Conservation (phyloP, 2,329 filamentous ascomycete genomes). For the Juglanconis sp. region DNA sequence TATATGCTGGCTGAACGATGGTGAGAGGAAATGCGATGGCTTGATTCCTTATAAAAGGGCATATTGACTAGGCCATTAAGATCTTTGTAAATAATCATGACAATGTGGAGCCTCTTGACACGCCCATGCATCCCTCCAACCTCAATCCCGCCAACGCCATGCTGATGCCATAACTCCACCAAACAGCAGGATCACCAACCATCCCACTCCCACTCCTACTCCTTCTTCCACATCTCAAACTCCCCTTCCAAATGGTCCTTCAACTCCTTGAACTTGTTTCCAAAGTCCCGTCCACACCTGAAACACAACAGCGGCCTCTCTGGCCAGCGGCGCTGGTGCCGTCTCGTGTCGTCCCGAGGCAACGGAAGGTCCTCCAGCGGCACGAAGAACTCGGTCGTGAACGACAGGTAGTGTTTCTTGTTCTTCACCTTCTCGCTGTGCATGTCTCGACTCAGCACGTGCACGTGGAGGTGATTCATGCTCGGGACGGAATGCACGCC, state of each 20-base stretch:
- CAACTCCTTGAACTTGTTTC: conserved; percentile 68
- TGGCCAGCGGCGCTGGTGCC: conserved; percentile 58
- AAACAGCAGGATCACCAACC: neutral
- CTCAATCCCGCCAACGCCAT: conserved; percentile 12
- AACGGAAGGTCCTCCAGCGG: conserved; percentile 77
- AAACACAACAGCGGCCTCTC: conserved; percentile 72
- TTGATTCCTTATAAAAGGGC: neutral
- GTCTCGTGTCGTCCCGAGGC: conserved; percentile 58
- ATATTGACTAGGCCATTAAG: neutral
- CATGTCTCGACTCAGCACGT: conserved; percentile 80
- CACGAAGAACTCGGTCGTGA: conserved; percentile 81
- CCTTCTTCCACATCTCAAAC: conserved; percentile 48
- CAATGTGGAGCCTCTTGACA: neutral
- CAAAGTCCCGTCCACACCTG: conserved; percentile 74
- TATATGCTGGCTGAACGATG: neutral
- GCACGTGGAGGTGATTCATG: conserved; percentile 90
- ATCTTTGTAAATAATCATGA: neutral
- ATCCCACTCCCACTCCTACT: conserved; percentile 25
- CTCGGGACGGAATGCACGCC: conserved; percentile 86
- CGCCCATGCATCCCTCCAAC: neutral
- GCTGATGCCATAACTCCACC: neutral
- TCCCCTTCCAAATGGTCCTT: conserved; percentile 68
- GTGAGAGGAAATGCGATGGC: neutral
- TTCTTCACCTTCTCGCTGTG: conserved; percentile 69
- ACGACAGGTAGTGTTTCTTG: conserved; percentile 88